These are phyloP conservation scores for Besnoitia besnoiti DNA, from an alignment of 169 alveolate genomes.

Conservation along the genomic window DNA sequence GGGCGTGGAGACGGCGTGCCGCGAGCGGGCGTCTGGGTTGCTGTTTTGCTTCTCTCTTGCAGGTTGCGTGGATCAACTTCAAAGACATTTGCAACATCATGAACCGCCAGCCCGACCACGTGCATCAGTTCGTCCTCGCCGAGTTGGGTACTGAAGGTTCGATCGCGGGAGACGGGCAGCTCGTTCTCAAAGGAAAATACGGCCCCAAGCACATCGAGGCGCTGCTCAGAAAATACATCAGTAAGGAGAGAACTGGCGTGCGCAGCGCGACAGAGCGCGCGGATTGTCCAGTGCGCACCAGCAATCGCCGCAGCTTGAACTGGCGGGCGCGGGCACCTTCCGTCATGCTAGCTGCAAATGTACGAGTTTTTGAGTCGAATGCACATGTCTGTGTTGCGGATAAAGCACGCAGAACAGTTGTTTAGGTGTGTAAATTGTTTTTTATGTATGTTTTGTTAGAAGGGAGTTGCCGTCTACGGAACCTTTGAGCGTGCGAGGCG, in stretches of 20 bases:
- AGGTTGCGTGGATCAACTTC: constrained; percentile 93
- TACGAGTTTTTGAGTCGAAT: too few relatives aligned
- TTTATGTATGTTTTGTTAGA: too few relatives aligned
- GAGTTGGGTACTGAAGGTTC: constrained; percentile 93
- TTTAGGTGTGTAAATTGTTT: too few relatives aligned
- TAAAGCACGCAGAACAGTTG: too few relatives aligned
- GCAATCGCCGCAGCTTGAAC: too few relatives aligned
- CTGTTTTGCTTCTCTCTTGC: not conserved
- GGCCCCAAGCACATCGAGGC: constrained; percentile 93
- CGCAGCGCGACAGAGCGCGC: too few relatives aligned
- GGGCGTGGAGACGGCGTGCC: not conserved
- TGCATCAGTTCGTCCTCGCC: constrained; percentile 91
- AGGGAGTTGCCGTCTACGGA: too few relatives aligned
- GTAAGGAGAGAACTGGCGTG: constrained; percentile 62
- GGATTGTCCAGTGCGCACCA: too few relatives aligned
- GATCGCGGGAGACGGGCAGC: constrained; percentile 94
- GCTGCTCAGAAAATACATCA: constrained; percentile 90
- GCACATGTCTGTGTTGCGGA: too few relatives aligned
- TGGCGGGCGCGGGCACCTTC: too few relatives aligned
- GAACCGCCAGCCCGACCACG: constrained; percentile 94
- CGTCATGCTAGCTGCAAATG: too few relatives aligned
- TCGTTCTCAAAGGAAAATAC: constrained; percentile 92
- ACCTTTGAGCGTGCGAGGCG: too few relatives aligned
- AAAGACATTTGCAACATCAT: constrained; percentile 90
- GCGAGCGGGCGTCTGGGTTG: not conserved